These are phyloP conservation scores for Trichophyton benhamiae DNA, from an alignment of 2,329 filamentous ascomycete species.

Conservation along the genomic window DNA sequence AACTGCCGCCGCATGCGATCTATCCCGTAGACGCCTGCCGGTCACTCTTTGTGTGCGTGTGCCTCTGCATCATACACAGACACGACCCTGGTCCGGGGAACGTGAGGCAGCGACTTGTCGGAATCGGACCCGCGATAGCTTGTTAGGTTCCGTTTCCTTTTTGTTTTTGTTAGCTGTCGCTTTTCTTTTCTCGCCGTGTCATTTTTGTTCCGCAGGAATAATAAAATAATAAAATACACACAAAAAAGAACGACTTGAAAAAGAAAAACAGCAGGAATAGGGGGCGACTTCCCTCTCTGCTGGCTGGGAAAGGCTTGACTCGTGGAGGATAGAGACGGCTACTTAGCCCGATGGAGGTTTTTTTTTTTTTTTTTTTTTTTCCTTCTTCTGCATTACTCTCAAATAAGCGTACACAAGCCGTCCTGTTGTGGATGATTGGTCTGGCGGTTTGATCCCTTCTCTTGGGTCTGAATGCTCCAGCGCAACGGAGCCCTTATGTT, in stretches of 20 bases:
- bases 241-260: neutral
- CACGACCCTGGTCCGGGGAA: neutral
- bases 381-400: neutral
- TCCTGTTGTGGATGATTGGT: neutral
- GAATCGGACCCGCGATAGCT: neutral
- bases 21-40: neutral
- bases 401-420: neutral
- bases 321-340: neutral
- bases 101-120: neutral
- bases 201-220: neutral
- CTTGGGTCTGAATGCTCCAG: neutral
- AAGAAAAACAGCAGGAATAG: neutral
- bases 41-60: neutral
- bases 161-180: neutral
- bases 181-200: neutral
- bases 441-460: neutral
- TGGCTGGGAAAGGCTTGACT: neutral
- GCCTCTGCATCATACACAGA: neutral
- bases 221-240: neutral
- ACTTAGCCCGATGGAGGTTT: slow-evolving; percentile 1
- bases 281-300: neutral
- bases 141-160: neutral
- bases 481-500: neutral
- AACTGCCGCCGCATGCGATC: neutral
- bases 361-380: neutral